Base-by-base conservation (phyloP, 495 filamentous ascomycete genomes). In the Trichoderma virens region DNA sequence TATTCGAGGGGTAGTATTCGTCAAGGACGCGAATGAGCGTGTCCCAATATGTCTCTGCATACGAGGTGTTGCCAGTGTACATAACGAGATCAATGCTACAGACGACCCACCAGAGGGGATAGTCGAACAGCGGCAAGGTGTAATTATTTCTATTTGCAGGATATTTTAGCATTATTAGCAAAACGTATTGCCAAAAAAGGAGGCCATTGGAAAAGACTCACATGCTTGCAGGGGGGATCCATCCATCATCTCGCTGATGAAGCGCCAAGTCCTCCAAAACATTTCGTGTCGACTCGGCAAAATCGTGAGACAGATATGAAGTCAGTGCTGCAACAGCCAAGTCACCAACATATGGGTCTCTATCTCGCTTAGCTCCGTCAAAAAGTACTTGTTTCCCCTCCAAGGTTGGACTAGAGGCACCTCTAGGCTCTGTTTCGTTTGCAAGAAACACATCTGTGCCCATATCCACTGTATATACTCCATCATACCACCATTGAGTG, bases 201-300 rank as follows among this genome's bases (percentile, higher is more conserved):
- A 0, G 13, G 0, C 8, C 43, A 9, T 23, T 5, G 18, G 59
- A 1, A 43, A 30, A 59, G 31, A 70, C 74, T 65, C 56, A 71
- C 72, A 78, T 82, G 69, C 74, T 78, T 3, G 79, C 79, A 16
- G 79, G 79, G n/a, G 78, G 78, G 43, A 82, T 80, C 79, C 78
- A 82, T 4, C 79, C 79, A 70, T 82, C 78, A 3, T 65, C 67
- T 4, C 78, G 67, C 65, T 82, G 79, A 62, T 80, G 79, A 34
- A 73, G 65, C 0, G 76, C 77, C 18, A 82, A 65, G 66, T 82
- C 77, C 31, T 73, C 76, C 31, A 80, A 70, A 16, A 80, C 72
- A 62, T 80, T 79, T 5, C 71, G 66, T 5, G 73, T 62, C 2
- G 75, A 72, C 51, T 74, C 67, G 27, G 71, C 66, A 28, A 73